Evolutionary conservation across 306 rosid genomes (phyloP).

Genomic region (Mimosa bimucronata): DNA sequence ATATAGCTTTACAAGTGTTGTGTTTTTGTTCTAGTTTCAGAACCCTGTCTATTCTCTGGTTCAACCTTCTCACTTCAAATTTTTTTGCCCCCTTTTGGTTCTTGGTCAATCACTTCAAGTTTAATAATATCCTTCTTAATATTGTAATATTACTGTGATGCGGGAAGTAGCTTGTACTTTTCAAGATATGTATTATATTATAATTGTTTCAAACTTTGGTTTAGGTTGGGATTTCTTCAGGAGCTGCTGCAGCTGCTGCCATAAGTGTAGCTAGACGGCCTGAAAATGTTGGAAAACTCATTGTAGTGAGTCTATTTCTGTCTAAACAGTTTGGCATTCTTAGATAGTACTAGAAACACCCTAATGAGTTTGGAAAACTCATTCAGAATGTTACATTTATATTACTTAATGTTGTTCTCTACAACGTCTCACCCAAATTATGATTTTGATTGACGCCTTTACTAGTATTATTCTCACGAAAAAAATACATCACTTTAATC

Average conservation of each 20-base stretch:
- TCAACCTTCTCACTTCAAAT: slow-evolving; percentile 27
- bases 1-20: slow-evolving; percentile 20
- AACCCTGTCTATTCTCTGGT: slow-evolving; percentile 24
- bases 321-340: not conserved
- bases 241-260: slow-evolving; percentile 98
- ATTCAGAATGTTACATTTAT: too few species aligned
- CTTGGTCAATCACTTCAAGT: not conserved
- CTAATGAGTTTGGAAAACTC: not conserved
- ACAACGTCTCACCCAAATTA: not conserved
- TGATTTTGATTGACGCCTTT: not conserved
- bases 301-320: slow-evolving; percentile 61
- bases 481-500: not conserved
- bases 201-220: slow-evolving; percentile 34
- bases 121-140: slow-evolving; percentile 30
- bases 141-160: slow-evolving; percentile 16
- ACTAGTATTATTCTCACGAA: slow-evolving; percentile 11
- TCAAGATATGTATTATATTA: slow-evolving; percentile 14
- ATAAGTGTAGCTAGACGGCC: slow-evolving; percentile 77
- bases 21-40: slow-evolving; percentile 18
- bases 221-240: slow-evolving; percentile 96
- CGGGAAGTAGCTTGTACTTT: slow-evolving; percentile 3
- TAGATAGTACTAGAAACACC: not conserved
- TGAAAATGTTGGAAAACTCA: slow-evolving; percentile 82
- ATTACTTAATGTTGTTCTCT: not conserved
- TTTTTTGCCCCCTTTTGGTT: not conserved